Evolutionary conservation across 2,329 filamentous ascomycete species (phyloP), one percentile per base, ranked within the genome.

Genomic region (Ascochyta viciae-villosae): DNA sequence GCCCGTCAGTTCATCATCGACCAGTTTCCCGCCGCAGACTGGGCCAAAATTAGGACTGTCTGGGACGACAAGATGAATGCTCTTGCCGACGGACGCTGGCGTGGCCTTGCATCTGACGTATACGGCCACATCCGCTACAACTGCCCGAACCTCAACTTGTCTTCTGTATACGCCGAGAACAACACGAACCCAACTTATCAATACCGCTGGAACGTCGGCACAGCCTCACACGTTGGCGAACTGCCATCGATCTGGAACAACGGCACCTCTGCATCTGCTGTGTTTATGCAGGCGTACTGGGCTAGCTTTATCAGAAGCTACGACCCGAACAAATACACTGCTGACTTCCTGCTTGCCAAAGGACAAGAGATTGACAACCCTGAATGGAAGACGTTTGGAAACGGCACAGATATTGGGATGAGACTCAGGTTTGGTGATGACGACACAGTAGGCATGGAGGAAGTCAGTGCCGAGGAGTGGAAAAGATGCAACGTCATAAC

Each of bases 41-140:
- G 57, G 12, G 23, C 50, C 4, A 64, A 60, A 4, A 72, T 80
- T 16, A 70, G 72, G 26, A 23, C 51, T 6, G 61, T 64, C 2
- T 71, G 69, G 57, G 72, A 72, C 45, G 72, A 26, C 40, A 73
- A 38, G 64, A 72, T n/a, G 38, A 66, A 48, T 66, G 74, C 61
- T 4, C 27, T 43, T 4, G 51, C 58, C 10, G 67, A 70, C 42
- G 24, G 54, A 4, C 57, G 54, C 31, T 75, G 73, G 73, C 63
- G 68, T 34, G 58, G 74, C 2, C 73, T 77, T 1, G 77, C 78
- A 0, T 73, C 78, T 3, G 73, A 75, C 16, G 72, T 76, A 29
- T 63, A 76, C 66, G 82, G 83, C 4, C 81, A 84, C 51, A 71
- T 81, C 7, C 83, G 81, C 1, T 83, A 83, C 60, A 77, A 71